Evolutionary conservation across 2,329 filamentous ascomycete species (phyloP).

Genomic region (Pseudogymnoascus sp.): DNA sequence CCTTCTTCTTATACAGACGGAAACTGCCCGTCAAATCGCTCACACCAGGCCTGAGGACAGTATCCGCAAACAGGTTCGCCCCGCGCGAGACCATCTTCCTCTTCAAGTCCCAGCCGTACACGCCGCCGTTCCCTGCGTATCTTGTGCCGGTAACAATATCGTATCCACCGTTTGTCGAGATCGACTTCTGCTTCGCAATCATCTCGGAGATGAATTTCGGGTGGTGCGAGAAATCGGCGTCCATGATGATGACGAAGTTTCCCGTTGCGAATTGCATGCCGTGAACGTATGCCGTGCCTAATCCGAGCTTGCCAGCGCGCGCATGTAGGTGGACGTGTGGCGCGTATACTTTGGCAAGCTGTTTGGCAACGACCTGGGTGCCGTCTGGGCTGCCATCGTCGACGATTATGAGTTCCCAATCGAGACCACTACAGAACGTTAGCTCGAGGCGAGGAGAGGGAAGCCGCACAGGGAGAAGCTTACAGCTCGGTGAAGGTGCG

Average conservation of each 20-base stretch:
- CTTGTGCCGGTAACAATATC: slow-evolving; percentile 98
- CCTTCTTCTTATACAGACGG: slow-evolving; percentile 83
- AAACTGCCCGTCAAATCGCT: slow-evolving; percentile 95
- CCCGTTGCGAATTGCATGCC: slow-evolving; percentile 83
- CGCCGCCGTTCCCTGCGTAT: slow-evolving; percentile 82
- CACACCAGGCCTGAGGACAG: slow-evolving; percentile 83
- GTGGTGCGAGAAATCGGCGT: slow-evolving; percentile 98
- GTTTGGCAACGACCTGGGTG: slow-evolving; percentile 81
- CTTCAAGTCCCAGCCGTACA: slow-evolving; percentile 86
- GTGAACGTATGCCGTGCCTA: slow-evolving; percentile 93
- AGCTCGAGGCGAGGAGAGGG: background rate
- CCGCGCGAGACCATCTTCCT: slow-evolving; percentile 66
- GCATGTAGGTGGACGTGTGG: slow-evolving; percentile 76
- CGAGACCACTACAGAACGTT: slow-evolving; percentile 40
- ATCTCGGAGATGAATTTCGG: slow-evolving; percentile 97
- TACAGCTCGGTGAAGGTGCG: slow-evolving; percentile 86
- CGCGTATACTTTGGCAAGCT: slow-evolving; percentile 80
- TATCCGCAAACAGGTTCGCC: slow-evolving; percentile 93
- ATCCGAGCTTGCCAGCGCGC: slow-evolving; percentile 89
- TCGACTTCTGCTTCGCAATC: slow-evolving; percentile 67
- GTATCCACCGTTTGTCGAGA: slow-evolving; percentile 53
- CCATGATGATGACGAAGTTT: slow-evolving; percentile 99
- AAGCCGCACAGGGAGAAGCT: slow-evolving; percentile 27
- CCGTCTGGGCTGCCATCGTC: slow-evolving; percentile 97
- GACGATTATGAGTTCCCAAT: slow-evolving; percentile 97